Evolutionary conservation across 805 yeast species (phyloP).

Genomic region (Zygosaccharomyces bisporus): DNA sequence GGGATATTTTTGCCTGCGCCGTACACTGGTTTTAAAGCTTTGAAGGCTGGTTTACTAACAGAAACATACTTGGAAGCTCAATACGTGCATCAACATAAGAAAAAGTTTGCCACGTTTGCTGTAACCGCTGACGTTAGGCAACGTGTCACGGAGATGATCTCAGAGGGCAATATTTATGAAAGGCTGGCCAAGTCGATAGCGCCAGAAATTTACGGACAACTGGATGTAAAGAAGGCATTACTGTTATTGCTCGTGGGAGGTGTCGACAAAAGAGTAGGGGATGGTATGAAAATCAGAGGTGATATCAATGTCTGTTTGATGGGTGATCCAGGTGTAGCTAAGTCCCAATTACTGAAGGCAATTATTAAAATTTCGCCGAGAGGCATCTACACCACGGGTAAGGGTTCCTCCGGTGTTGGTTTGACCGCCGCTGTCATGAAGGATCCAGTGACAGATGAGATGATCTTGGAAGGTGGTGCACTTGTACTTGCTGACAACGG

Average conservation of each 20-base stretch:
- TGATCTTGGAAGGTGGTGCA: constrained; percentile 98
- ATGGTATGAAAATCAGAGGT: constrained; percentile 96
- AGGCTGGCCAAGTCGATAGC: constrained; percentile 86
- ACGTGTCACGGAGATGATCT: constrained; percentile 52
- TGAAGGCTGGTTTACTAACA: constrained; percentile 87
- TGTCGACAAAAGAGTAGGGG: constrained; percentile 89
- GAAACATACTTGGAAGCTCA: constrained; percentile 93
- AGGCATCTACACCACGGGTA: constrained; percentile 95
- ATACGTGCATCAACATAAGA: constrained; percentile 79
- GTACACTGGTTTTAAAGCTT: constrained; percentile 90
- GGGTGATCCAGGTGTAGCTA: constrained; percentile 99
- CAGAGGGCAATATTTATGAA: constrained; percentile 70
- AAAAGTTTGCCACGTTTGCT: constrained; percentile 68
- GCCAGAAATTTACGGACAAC: constrained; percentile 94
- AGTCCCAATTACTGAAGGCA: constrained; percentile 89
- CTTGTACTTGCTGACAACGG: constrained; percentile 95
- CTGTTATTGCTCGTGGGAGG: constrained; percentile 87
- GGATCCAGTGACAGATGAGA: constrained; percentile 98
- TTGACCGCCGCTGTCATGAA: constrained; percentile 98
- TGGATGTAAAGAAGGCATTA: constrained; percentile 88
- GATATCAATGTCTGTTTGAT: constrained; percentile 91
- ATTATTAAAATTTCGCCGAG: constrained; percentile 92
- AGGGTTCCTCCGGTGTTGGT: constrained; percentile 99
- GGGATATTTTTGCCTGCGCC: constrained; percentile 94
- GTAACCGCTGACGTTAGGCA: constrained; percentile 53